Evolutionary conservation across 2,329 filamentous ascomycete species (phyloP).

Genomic region (Trichoderma sp.): DNA sequence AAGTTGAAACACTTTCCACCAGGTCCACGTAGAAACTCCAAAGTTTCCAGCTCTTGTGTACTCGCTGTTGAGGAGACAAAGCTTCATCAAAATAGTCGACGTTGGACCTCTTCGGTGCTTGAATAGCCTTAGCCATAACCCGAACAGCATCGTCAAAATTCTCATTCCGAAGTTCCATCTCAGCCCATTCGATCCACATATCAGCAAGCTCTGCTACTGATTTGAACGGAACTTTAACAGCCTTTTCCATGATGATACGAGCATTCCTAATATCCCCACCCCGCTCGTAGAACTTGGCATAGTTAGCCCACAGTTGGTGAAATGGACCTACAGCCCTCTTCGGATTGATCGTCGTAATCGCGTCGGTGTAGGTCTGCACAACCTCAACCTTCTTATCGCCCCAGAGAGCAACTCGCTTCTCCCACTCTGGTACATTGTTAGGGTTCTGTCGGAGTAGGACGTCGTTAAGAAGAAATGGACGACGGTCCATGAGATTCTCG

Average conservation of each 20-base stretch:
- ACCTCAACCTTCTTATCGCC: conserved; percentile 88
- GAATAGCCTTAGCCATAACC: conserved; percentile 96
- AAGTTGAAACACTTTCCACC: conserved; percentile 85
- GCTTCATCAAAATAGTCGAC: conserved; percentile 99
- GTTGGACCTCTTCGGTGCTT: conserved; percentile 93
- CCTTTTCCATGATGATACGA: conserved; percentile 93
- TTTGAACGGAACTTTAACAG: conserved; percentile 96
- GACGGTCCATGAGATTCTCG: conserved; percentile 94
- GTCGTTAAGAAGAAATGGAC: conserved; percentile 94
- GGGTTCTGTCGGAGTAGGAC: conserved; percentile 93
- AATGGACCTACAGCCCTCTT: conserved; percentile 94
- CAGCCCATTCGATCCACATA: conserved; percentile 99
- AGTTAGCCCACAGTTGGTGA: conserved; percentile 93
- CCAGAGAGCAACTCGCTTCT: conserved; percentile 94
- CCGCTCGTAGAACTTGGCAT: conserved; percentile 94
- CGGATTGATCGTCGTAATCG: conserved; percentile 87
- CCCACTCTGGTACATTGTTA: conserved; percentile 94
- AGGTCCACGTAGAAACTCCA: conserved; percentile 99
- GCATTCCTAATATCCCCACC: conserved; percentile 82
- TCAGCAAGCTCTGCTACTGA: conserved; percentile 95
- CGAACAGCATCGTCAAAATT: conserved; percentile 93
- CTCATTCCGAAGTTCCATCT: conserved; percentile 94
- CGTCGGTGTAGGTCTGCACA: conserved; percentile 90
- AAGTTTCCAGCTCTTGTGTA: conserved; percentile 98
- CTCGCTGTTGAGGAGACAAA: conserved; percentile 87